Evolutionary conservation across 768 basidiomycete species (phyloP).

Genomic region (Amanita subjunquillea): DNA sequence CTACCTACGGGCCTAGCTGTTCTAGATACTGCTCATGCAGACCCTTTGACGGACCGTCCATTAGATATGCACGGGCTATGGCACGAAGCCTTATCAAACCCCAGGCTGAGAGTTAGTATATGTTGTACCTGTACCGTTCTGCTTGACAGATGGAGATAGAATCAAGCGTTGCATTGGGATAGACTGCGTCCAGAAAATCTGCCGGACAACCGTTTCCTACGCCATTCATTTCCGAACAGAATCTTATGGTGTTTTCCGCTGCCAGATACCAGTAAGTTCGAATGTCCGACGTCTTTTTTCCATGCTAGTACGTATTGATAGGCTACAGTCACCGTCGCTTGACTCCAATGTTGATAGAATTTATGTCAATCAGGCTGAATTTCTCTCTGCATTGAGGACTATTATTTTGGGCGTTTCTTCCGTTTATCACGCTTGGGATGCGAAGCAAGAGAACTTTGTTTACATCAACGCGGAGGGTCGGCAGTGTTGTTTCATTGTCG

Average conservation of each 20-base stretch:
- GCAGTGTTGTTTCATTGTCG: conserved; percentile 31
- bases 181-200: conserved; percentile 27
- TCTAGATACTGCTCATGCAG: conserved; percentile 8
- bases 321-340: conserved; percentile 36
- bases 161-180: conserved; percentile 56
- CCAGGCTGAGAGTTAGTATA: conserved; percentile 8
- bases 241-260: conserved; percentile 36
- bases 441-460: conserved; percentile 42
- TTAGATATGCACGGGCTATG: conserved; percentile 6
- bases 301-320: conserved; percentile 15
- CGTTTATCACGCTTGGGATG: conserved; percentile 54
- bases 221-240: conserved; percentile 65
- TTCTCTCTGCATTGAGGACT: conserved; percentile 43
- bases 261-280: conserved; percentile 49
- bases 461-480: conserved; percentile 26
- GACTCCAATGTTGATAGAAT: conserved; percentile 26
- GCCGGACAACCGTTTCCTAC: conserved; percentile 22
- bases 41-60: neutral
- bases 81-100: conserved; percentile 9
- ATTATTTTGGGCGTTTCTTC: conserved; percentile 64
- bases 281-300: neutral
- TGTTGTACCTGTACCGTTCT: conserved; percentile 1
- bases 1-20: conserved; percentile 21
- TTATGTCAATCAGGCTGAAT: conserved; percentile 34
- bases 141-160: conserved; percentile 21